These are phyloP conservation scores for Physcomitrellopsis africana DNA, from an alignment of 225 moss, liverwort and hornwort genomes.

Conservation along the genomic window DNA sequence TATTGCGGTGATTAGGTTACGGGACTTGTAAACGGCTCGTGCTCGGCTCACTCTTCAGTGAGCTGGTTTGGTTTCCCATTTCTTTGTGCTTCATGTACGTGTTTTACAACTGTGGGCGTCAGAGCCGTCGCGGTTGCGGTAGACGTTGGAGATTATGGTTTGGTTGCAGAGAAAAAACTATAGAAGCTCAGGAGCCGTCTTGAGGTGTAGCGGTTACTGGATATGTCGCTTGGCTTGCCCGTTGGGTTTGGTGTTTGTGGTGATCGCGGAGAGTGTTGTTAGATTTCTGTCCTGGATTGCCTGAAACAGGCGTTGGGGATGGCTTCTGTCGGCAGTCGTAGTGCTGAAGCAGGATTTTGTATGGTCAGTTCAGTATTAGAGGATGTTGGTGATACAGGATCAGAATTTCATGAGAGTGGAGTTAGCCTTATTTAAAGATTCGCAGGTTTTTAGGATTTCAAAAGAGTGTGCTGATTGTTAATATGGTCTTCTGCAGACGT, in stretches of 20 bases:
- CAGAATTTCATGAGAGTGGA: no score
- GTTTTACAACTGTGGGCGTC: background rate
- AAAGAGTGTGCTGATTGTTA: no score
- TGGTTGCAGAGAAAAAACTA: background rate
- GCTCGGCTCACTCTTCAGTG: background rate
- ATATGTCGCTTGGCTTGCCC: background rate
- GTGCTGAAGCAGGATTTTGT: no score
- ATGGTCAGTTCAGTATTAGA: background rate
- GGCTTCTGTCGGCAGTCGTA: background rate
- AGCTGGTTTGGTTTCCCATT: background rate
- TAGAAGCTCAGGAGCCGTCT: background rate
- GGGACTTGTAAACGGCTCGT: background rate
- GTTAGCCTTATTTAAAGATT: no score
- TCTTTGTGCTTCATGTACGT: background rate
- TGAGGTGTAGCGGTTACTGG: constrained; percentile 19
- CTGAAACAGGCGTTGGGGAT: background rate
- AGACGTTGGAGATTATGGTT: background rate
- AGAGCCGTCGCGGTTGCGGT: background rate
- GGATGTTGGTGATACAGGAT: no score
- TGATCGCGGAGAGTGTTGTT: background rate
- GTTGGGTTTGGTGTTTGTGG: background rate
- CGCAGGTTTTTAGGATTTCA: no score
- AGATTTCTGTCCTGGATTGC: background rate
- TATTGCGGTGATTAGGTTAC: constrained; percentile 29
- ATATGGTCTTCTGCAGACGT: no score